Evolutionary conservation across 176 grass and related monocot species (phyloP).

Genomic region (Neostapfia colusana): DNA sequence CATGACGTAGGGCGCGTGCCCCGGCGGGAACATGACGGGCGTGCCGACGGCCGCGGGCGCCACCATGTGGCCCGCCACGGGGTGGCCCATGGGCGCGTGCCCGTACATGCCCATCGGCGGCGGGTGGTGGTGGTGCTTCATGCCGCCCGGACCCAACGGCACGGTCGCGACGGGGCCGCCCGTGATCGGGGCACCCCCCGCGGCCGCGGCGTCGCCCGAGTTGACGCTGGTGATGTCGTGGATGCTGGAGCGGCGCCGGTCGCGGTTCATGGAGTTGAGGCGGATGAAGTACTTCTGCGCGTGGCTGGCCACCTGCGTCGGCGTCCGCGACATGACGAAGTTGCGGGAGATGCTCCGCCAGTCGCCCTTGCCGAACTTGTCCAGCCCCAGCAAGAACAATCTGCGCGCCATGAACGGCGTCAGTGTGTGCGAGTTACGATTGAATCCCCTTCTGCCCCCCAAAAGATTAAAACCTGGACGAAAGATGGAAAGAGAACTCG

Average conservation of each 20-base stretch:
- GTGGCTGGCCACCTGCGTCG: conserved; percentile 96
- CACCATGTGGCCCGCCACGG: conserved; percentile 61
- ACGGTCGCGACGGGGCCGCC: conserved; percentile 12
- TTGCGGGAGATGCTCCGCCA: conserved; percentile 99
- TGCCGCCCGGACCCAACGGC: conserved; percentile 14
- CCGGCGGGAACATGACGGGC: conserved; percentile 87
- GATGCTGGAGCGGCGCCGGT: conserved; percentile 89
- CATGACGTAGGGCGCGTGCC: conserved; percentile 73
- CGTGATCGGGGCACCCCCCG: conserved; percentile 41
- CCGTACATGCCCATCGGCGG: conserved; percentile 59
- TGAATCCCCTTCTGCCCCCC: neutral
- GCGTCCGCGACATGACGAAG: conserved; percentile 89
- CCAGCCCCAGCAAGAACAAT: conserved; percentile 82
- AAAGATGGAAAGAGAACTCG: neutral
- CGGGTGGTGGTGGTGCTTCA: conserved; percentile 52
- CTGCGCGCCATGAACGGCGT: conserved; percentile 30
- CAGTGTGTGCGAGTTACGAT: neutral
- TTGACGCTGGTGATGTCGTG: conserved; percentile 90
- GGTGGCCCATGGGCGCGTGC: conserved; percentile 73
- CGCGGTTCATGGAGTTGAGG: conserved; percentile 86
- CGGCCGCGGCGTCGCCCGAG: conserved; percentile 44
- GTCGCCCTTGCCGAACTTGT: conserved; percentile 96
- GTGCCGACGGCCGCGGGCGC: conserved; percentile 71
- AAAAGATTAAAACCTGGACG: neutral
- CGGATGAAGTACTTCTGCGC: conserved; percentile 99